A percentile compares a stretch with the other conserved stretches of the same genome.
These are phyloP conservation scores for Lobulomyces angularis DNA, from an alignment of 192 early-diverging fungal species.

Conservation along the genomic window DNA sequence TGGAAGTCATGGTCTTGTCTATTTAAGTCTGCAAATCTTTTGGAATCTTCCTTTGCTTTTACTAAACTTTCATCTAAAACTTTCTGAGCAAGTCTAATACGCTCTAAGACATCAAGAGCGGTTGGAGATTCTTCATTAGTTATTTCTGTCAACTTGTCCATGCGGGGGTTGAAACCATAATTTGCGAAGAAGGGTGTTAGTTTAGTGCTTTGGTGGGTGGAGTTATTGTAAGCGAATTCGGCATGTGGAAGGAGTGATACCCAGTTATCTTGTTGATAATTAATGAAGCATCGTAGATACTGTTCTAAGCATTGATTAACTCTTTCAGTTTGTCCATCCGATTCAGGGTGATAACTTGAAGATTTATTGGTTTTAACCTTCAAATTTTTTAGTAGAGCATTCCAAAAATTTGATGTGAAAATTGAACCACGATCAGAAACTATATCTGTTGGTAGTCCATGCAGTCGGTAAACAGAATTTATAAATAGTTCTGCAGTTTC, in stretches of 20 bases:
- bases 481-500: conserved; percentile 13
- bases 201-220: conserved; percentile 10
- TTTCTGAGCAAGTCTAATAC: too few relatives aligned
- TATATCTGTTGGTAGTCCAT: conserved; percentile 27
- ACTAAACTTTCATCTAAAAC: too few relatives aligned
- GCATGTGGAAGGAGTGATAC: conserved; percentile 15
- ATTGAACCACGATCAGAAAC: conserved; percentile 28
- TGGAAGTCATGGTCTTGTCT: too few relatives aligned
- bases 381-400: conserved; percentile 8
- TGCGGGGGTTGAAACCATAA: conserved; percentile 9
- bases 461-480: conserved; percentile 9
- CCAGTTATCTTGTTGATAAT: conserved; percentile 32
- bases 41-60: too few relatives aligned
- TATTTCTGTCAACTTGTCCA: too few relatives aligned
- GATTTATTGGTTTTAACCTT: conserved; percentile 18
- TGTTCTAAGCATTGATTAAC: conserved; percentile 12
- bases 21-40: too few relatives aligned
- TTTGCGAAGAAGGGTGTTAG: conserved; percentile 16
- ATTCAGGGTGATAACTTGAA: conserved; percentile 17
- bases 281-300: conserved; percentile 15
- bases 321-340: conserved; percentile 20
- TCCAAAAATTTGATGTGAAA: conserved; percentile 30
- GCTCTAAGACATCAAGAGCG: too few relatives aligned
- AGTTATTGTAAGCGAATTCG: conserved; percentile 42
- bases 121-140: too few relatives aligned